Evolutionary conservation across 345 rosid genomes (phyloP).

Genomic region (Salix caprea): DNA sequence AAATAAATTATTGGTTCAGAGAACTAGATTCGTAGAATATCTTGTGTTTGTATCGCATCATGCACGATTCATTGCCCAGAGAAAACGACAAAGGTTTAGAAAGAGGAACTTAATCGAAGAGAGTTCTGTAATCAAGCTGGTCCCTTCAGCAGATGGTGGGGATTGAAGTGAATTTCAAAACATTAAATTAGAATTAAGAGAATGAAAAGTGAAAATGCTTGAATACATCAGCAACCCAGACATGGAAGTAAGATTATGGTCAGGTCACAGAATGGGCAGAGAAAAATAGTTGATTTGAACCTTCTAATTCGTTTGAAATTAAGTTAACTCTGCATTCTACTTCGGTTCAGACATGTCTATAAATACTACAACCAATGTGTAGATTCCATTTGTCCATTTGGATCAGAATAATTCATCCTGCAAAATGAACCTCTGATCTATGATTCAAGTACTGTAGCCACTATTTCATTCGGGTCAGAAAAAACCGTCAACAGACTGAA

Average conservation of each 20-base stretch:
- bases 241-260: too few species aligned
- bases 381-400: neutral
- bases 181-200: too few species aligned
- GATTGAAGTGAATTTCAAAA: too few species aligned
- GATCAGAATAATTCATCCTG: too few species aligned
- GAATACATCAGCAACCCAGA: too few species aligned
- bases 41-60: neutral
- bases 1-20: neutral
- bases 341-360: neutral
- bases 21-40: neutral
- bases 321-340: neutral
- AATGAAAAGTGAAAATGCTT: too few species aligned
- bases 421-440: too few species aligned
- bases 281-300: too few species aligned
- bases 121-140: neutral
- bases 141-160: too few species aligned
- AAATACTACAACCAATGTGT: neutral
- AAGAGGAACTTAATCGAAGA: neutral
- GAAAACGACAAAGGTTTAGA: neutral
- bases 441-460: neutral
- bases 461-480: neutral
- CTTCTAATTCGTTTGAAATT: neutral
- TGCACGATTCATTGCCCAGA: neutral
- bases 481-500: neutral
- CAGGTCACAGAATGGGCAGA: too few species aligned